Evolutionary conservation across 2,329 filamentous ascomycete species (phyloP).

Genomic region (Macrophomina tecta): DNA sequence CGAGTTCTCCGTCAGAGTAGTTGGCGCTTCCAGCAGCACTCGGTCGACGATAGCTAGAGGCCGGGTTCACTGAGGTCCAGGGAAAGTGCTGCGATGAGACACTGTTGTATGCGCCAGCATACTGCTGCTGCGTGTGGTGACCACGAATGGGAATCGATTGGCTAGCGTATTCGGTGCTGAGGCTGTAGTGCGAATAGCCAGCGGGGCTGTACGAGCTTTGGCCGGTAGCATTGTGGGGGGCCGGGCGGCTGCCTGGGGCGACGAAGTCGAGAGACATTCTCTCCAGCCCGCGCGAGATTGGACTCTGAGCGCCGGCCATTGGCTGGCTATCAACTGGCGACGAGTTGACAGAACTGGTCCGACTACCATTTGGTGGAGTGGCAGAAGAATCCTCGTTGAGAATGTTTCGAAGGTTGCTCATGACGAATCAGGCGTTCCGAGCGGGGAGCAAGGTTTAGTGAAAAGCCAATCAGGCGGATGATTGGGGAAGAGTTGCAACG

Average conservation of each 20-base stretch:
- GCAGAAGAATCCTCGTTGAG: slow-evolving; percentile 24
- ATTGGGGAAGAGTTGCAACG: neutral
- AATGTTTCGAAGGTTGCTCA: slow-evolving; percentile 26
- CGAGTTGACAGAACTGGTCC: neutral
- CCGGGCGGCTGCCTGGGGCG: slow-evolving; percentile 24
- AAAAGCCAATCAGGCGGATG: neutral
- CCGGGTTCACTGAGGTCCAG: slow-evolving; percentile 24
- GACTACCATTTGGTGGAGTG: slow-evolving; percentile 16
- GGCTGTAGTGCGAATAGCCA: slow-evolving; percentile 19
- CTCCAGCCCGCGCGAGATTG: slow-evolving; percentile 21
- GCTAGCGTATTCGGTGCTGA: slow-evolving; percentile 1
- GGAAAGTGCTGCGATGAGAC: neutral
- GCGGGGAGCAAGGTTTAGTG: neutral
- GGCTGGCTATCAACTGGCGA: slow-evolving; percentile 1
- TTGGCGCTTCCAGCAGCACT: slow-evolving; percentile 18
- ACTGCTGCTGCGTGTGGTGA: slow-evolving; percentile 7
- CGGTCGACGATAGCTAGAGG: slow-evolving; percentile 2
- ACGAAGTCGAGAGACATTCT: slow-evolving; percentile 29
- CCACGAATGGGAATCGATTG: neutral
- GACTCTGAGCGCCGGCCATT: neutral
- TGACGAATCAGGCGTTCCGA: slow-evolving; percentile 5
- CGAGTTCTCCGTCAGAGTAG: slow-evolving; percentile 16
- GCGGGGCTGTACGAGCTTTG: slow-evolving; percentile 1
- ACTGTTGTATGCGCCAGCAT: neutral
- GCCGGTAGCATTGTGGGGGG: slow-evolving; percentile 3